Evolutionary conservation across 2,329 filamentous ascomycete genomes (phyloP).

Genomic region (Sclerotinia minor): DNA sequence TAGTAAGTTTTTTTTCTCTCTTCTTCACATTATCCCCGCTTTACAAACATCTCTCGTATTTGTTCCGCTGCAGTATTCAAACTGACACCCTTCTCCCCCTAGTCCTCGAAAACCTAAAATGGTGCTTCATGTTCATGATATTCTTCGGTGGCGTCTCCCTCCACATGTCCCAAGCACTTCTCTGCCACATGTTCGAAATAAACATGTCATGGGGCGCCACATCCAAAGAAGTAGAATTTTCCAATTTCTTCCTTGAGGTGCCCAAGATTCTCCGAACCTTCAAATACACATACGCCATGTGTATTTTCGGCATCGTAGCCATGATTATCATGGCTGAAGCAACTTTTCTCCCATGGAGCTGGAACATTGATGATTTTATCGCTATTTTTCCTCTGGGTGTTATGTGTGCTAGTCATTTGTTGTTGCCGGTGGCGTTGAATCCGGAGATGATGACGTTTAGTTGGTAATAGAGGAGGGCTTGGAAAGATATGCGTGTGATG

Average conservation of each 20-base stretch:
- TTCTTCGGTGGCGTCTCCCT: slow-evolving; percentile 81
- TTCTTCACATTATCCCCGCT: neutral
- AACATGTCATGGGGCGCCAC: slow-evolving; percentile 84
- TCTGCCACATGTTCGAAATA: slow-evolving; percentile 79
- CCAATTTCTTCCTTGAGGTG: slow-evolving; percentile 27
- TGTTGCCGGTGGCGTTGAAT: slow-evolving; percentile 22
- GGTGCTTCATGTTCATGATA: slow-evolving; percentile 43
- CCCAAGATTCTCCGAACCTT: slow-evolving; percentile 21
- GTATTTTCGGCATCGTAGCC: slow-evolving; percentile 2
- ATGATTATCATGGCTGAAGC: slow-evolving; percentile 22
- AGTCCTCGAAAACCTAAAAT: slow-evolving; percentile 27
- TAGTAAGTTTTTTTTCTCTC: slow-evolving; percentile 11
- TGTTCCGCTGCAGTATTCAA: neutral
- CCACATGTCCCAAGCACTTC: slow-evolving; percentile 74
- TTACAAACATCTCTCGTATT: neutral
- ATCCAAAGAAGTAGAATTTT: slow-evolving; percentile 68
- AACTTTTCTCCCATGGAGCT: slow-evolving; percentile 21
- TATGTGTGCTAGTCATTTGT: slow-evolving; percentile 21
- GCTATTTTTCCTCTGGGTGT: slow-evolving; percentile 19
- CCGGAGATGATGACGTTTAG: slow-evolving; percentile 26
- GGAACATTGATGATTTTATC: slow-evolving; percentile 20
- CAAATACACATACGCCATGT: slow-evolving; percentile 24
- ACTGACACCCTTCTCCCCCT: neutral
- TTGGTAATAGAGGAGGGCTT: neutral
- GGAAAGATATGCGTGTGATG: neutral